Evolutionary conservation across 495 filamentous ascomycete species (phyloP).

Genomic region (Apiosordaria backusii): DNA sequence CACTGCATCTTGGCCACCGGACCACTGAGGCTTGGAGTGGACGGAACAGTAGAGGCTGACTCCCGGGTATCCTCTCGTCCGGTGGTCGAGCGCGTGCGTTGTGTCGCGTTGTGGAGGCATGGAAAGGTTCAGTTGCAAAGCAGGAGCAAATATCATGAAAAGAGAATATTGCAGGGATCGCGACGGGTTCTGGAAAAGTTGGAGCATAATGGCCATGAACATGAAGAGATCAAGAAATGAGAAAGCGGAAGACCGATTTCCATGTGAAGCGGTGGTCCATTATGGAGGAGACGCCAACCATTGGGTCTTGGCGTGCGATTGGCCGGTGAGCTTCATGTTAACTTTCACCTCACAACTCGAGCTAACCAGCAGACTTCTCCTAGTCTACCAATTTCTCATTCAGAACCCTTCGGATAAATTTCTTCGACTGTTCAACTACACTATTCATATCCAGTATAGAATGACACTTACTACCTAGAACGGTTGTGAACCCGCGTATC

Average conservation of each 20-base stretch:
- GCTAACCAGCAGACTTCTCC: too few relatives aligned
- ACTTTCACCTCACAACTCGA: background rate
- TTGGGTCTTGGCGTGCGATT: background rate
- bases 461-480: too few relatives aligned
- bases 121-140: background rate
- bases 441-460: too few relatives aligned
- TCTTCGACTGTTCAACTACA: too few relatives aligned
- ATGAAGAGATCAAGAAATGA: background rate
- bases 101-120: background rate
- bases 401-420: background rate
- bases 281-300: background rate
- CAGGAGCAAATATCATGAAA: background rate
- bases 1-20: background rate
- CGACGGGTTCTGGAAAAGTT: background rate
- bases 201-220: background rate
- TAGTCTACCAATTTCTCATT: too few relatives aligned
- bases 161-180: background rate
- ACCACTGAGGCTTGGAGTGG: background rate
- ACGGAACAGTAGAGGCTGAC: background rate
- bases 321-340: background rate
- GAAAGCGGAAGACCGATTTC: background rate
- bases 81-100: background rate
- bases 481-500: background rate
- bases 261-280: background rate
- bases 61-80: background rate